Evolutionary conservation across 2,329 filamentous ascomycete genomes (phyloP), one percentile per base, ranked within the genome.

Genomic region (Diaporthe vexans): DNA sequence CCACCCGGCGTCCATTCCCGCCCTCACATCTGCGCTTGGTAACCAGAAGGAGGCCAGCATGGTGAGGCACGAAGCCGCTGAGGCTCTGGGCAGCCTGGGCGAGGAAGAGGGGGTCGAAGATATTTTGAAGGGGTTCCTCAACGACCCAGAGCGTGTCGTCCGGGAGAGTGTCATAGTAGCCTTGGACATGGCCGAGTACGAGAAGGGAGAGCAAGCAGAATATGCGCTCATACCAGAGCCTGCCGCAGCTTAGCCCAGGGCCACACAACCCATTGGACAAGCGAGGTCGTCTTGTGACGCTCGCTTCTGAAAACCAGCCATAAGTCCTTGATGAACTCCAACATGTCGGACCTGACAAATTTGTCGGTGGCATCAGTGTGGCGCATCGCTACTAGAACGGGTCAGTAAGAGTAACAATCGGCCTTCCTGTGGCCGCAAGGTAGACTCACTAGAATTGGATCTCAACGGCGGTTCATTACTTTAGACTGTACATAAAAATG

Each of bases 31-130:
- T 69, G 92, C 94, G 1, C 87, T 99, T 74, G 93, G 93, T 79
- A 89, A 99, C 82, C 86, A 90, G 65, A 88, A 94, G 72, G 97
- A 99, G 85, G 93, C 91, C 33, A 95, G 95, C 80, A 99, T 99
- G 97, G 97, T 99, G 73, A 92, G 97, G 73, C 97, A 99, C 81
- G 97, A 99, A 85, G 97, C 97, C 65, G 97, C 97, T 1, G 97
- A 99, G 86, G 97, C 97, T 33, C 90, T 99, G 35, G 97, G 97
- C 35, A 97, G 95, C 80, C 88, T 99, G 43, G 97, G 97, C 33
- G 95, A 97, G 29, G 95, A 98, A 83, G 93, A 95, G 63, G 96
- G 96, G 26, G 97, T 99, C 17, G 95, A 98, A 81, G 94, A 95
- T 73, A 93, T 91, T 5, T 83, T 99, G 80, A 94, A 91, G 84